Percentiles rank a stretch among this genome's conserved stretches.
Evolutionary conservation across 2,329 filamentous ascomycete species (phyloP).

Genomic region (Fusarium sp.): DNA sequence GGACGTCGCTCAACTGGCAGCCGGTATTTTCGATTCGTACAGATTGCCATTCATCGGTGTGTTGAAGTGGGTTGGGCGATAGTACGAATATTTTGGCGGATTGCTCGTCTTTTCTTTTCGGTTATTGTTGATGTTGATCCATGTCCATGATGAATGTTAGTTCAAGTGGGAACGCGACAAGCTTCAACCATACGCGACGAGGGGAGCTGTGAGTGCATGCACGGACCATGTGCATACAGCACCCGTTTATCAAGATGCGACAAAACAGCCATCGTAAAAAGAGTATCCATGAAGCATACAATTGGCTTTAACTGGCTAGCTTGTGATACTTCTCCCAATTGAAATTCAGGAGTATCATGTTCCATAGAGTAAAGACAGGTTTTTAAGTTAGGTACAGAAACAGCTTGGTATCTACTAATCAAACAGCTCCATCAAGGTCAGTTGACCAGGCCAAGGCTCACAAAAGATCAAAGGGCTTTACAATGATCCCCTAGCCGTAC

Average conservation of each 20-base stretch:
- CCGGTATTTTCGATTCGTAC: background rate
- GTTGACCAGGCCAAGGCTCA: background rate
- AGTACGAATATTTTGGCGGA: background rate
- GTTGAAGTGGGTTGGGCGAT: background rate
- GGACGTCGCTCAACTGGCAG: slow-evolving; percentile 4
- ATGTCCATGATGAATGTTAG: slow-evolving; percentile 38
- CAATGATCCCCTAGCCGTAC: slow-evolving; percentile 33
- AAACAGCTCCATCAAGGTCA: background rate
- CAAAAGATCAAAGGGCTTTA: background rate
- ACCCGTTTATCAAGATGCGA: background rate
- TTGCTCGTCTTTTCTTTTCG: slow-evolving; percentile 1
- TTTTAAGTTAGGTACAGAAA: background rate
- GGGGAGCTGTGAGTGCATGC: slow-evolving; percentile 7
- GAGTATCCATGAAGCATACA: background rate
- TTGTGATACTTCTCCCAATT: background rate
- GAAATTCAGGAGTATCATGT: background rate
- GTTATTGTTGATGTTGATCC: slow-evolving; percentile 36
- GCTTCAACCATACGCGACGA: slow-evolving; percentile 32
- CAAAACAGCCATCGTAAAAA: background rate
- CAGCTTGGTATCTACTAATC: background rate
- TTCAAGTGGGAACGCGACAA: slow-evolving; percentile 37
- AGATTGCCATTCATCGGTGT: background rate
- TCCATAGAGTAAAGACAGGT: background rate
- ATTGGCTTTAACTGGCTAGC: background rate
- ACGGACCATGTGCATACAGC: slow-evolving; percentile 29